Percentiles rank a stretch among this genome's conserved stretches.
Conservation (phyloP, 2,329 filamentous ascomycete genomes). For the Lasiodiplodia theobromae region DNA sequence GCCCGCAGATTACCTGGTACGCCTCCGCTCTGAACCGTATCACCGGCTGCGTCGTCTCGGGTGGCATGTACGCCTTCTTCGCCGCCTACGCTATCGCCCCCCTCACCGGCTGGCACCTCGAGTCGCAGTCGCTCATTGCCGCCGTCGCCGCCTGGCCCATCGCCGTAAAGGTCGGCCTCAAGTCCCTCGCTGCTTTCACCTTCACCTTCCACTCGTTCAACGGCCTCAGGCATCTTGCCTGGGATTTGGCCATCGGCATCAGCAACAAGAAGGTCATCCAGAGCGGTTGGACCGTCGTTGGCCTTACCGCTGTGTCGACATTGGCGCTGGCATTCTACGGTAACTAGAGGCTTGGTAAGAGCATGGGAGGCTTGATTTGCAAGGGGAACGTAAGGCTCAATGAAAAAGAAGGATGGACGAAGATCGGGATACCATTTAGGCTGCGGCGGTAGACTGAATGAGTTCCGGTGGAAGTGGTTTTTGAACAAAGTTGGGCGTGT, state of each 20-base stretch:
- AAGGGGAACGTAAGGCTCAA: not conserved
- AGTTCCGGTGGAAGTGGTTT: not conserved
- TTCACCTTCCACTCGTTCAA: slow-evolving; percentile 75
- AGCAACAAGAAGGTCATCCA: slow-evolving; percentile 69
- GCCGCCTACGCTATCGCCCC: slow-evolving; percentile 82
- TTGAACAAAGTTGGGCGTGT: not conserved
- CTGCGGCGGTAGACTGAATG: not conserved
- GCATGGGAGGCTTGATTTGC: not conserved
- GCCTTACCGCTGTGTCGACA: slow-evolving; percentile 54
- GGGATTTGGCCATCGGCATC: slow-evolving; percentile 70
- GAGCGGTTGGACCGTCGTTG: slow-evolving; percentile 70
- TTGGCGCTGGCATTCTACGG: slow-evolving; percentile 25
- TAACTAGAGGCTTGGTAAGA: not conserved
- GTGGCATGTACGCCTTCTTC: slow-evolving; percentile 80
- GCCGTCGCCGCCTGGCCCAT: slow-evolving; percentile 69
- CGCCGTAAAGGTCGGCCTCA: slow-evolving; percentile 64
- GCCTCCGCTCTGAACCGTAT: slow-evolving; percentile 79
- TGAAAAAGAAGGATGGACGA: not conserved
- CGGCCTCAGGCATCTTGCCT: slow-evolving; percentile 74
- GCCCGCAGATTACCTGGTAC: slow-evolving; percentile 85
- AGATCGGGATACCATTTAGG: not conserved
- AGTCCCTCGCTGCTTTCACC: slow-evolving; percentile 66
- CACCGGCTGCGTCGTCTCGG: slow-evolving; percentile 77
- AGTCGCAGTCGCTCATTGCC: slow-evolving; percentile 68
- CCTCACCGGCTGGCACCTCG: slow-evolving; percentile 73